Conservation (phyloP, 2,329 filamentous ascomycete species). For the Seiridium unicorne region DNA sequence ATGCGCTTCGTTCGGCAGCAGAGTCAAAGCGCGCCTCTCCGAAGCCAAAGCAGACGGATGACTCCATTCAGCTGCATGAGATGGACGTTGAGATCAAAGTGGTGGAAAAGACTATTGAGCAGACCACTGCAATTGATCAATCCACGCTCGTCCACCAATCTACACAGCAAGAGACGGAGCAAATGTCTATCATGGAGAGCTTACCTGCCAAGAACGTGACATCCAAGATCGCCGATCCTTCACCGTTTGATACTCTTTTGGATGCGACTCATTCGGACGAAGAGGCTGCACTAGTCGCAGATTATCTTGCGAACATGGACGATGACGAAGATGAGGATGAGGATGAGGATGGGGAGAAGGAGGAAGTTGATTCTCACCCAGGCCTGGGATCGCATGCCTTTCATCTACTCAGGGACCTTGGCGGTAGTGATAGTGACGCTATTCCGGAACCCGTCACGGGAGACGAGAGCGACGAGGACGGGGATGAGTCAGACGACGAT, state of each 20-base stretch:
- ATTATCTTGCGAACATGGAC: constrained; percentile 70
- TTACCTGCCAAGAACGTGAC: background rate
- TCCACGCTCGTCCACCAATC: background rate
- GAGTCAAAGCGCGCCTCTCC: constrained; percentile 12
- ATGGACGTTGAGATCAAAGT: constrained; percentile 31
- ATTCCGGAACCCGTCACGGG: constrained; percentile 25
- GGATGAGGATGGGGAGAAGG: constrained; percentile 18
- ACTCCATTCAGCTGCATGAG: constrained; percentile 17
- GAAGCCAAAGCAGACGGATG: background rate
- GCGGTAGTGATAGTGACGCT: constrained; percentile 40
- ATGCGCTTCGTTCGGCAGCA: constrained; percentile 19
- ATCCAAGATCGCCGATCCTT: background rate
- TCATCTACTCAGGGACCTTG: constrained; percentile 36
- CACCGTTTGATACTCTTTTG: constrained; percentile 1
- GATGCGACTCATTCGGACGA: constrained; percentile 26
- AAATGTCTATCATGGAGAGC: background rate
- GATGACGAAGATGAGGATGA: constrained; percentile 21
- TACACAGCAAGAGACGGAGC: background rate
- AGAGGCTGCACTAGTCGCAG: constrained; percentile 59
- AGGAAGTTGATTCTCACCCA: constrained; percentile 11
- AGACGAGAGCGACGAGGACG: constrained; percentile 32
- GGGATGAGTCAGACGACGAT: constrained; percentile 38
- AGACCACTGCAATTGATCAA: background rate
- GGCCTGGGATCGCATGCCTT: constrained; percentile 23
- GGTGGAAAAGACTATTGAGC: constrained; percentile 19